Evolutionary conservation across 495 filamentous ascomycete species (phyloP), one percentile per base, ranked within the genome.

Genomic region (Pseudomonodictys pantanalensis): DNA sequence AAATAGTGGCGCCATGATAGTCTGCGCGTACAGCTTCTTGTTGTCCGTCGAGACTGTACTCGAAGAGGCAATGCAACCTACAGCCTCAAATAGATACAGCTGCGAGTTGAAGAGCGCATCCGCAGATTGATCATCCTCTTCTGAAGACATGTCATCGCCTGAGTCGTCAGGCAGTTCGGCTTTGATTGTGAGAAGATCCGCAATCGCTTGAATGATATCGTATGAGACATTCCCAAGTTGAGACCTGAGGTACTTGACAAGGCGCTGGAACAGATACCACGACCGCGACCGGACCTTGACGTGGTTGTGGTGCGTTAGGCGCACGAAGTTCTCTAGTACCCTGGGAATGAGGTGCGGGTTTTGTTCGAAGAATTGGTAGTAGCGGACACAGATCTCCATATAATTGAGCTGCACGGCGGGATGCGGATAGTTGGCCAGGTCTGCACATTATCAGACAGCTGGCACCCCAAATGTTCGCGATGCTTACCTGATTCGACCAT

Each of bases 331-430:
- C 62, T 96, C 91, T n/a, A 99, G 78, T 3, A 91, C 91, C 57
- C 81, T 85, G 6, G 88, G 88, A 41, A 97, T 93, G 44, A 85
- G 80, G 1, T 83, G 77, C 2, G 86, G 79, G 63, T 96, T 87
- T 32, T 81, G 78, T 58, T 95, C 89, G 73, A 99, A 97, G 73
- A 96, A 96, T n/a, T 83, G 80, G 71, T 83, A 86, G 70, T 97
- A 97, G 32, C 93, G 86, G 29, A 96, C 91, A 69, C 90, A 95
- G 38, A 96, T 93, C 65, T 97, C 93, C 95, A 97, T 97, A 65
- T 93, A 97, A 72, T 96, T 91, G 15, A 97, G 78, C 56, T 97
- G 85, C 28, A 96, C 89, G 20, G 91, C 89, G 0, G 95, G 93
- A 72, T 97, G 93, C 3, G 87, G 83, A 69, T 89, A 93, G 24